A percentile compares a stretch with the other conserved stretches of the same genome.
phyloP scores from a whole-genome alignment of 768 basidiomycete genomes.

The Strobilomyces confusus region DNA sequence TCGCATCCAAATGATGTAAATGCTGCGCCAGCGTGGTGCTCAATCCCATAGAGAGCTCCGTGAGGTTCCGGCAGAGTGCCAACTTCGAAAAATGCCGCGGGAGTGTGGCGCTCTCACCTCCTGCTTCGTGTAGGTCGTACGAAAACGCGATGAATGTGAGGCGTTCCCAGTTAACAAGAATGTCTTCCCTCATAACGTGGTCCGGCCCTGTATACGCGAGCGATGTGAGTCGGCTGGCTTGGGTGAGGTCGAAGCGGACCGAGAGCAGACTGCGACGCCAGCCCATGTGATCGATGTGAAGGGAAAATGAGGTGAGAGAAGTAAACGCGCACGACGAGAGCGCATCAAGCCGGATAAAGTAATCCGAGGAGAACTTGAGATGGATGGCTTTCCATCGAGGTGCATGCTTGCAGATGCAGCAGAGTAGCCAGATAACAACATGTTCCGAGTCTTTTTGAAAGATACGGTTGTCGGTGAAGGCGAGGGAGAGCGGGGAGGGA shows the following conservation, averaged over 20 bases:
- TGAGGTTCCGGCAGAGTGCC: slow-evolving; percentile 17
- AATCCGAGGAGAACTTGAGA: slow-evolving; percentile 27
- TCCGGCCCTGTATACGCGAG: slow-evolving; percentile 26
- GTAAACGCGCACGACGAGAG: slow-evolving; percentile 22
- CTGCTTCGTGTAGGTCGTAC: slow-evolving; percentile 24
- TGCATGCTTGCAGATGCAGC: slow-evolving; percentile 16
- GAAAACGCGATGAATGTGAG: slow-evolving; percentile 25
- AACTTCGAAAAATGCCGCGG: slow-evolving; percentile 18
- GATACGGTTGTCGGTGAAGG: slow-evolving; percentile 26
- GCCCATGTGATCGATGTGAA: slow-evolving; percentile 27
- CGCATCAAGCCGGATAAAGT: slow-evolving; percentile 15
- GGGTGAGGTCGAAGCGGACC: slow-evolving; percentile 18
- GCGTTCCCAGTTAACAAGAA: slow-evolving; percentile 20
- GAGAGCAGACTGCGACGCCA: slow-evolving; percentile 22
- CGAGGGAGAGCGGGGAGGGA: slow-evolving; percentile 20
- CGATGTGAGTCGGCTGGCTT: slow-evolving; percentile 16
- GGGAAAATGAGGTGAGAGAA: slow-evolving; percentile 20
- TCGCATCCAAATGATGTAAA: slow-evolving; percentile 10
- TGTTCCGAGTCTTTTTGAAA: slow-evolving; percentile 24
- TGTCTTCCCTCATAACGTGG: slow-evolving; percentile 18
- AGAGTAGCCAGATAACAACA: slow-evolving; percentile 17
- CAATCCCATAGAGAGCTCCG: slow-evolving; percentile 22
- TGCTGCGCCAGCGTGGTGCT: slow-evolving; percentile 11
- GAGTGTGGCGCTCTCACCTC: slow-evolving; percentile 21
- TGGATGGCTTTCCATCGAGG: slow-evolving; percentile 23